A percentile compares a stretch with the other conserved stretches of the same genome.
Evolutionary conservation across 495 filamentous ascomycete genomes (phyloP).

Genomic region (Talaromyces wortmannii): DNA sequence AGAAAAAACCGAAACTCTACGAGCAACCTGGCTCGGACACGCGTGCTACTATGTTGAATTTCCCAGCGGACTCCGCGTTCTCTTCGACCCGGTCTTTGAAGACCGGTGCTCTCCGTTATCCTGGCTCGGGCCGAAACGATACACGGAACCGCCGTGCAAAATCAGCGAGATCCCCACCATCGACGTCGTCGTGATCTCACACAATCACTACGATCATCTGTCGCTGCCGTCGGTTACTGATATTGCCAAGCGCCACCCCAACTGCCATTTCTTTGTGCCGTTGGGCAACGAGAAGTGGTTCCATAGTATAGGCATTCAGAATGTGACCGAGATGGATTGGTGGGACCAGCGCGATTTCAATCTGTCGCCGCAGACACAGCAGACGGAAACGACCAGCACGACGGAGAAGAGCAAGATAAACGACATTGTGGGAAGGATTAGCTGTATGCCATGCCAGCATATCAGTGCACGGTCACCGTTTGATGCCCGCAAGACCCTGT

Average conservation of each 20-base stretch:
- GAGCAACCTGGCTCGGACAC: conserved; percentile 95
- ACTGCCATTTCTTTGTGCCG: conserved; percentile 83
- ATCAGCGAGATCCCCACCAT: conserved; percentile 76
- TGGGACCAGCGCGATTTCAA: conserved; percentile 79
- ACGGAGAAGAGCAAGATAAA: conserved; percentile 9
- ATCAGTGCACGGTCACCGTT: conserved; percentile 58
- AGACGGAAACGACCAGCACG: conserved; percentile 16
- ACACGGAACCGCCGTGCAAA: conserved; percentile 69
- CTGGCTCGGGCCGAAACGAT: conserved; percentile 71
- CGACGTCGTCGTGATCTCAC: conserved; percentile 85
- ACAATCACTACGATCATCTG: conserved; percentile 93
- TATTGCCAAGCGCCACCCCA: conserved; percentile 64
- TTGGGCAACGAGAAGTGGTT: conserved; percentile 91
- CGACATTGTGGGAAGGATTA: conserved; percentile 67
- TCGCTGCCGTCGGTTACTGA: conserved; percentile 67
- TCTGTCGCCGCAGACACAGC: conserved; percentile 37
- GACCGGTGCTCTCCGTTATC: conserved; percentile 74
- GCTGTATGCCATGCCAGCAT: conserved; percentile 85
- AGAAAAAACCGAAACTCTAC: conserved; percentile 49
- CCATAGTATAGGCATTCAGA: conserved; percentile 51
- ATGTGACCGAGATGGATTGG: conserved; percentile 91
- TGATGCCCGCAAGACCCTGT: conserved; percentile 71
- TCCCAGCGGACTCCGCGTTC: conserved; percentile 75
- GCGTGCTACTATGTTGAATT: conserved; percentile 94
- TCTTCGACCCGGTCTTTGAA: conserved; percentile 96